These are phyloP conservation scores for Dictyostelium brefeldianum DNA, from an alignment of 78 protist species.

Conservation along the genomic window DNA sequence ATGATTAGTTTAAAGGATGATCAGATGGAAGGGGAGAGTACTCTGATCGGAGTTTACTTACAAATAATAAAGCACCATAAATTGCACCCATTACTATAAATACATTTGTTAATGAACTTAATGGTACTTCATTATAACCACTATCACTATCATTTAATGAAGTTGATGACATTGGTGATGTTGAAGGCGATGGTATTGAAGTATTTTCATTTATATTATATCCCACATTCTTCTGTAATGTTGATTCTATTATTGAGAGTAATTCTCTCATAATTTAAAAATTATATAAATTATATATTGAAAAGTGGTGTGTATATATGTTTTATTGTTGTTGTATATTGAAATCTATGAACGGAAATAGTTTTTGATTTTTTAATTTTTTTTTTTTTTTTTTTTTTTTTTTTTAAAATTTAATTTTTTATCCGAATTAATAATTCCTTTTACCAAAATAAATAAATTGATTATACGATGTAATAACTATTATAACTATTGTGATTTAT, in stretches of 20 bases:
- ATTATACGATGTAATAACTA: too few relatives aligned
- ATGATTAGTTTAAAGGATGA: background rate
- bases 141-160: background rate
- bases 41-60: background rate
- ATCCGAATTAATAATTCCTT: too few relatives aligned
- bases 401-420: too few relatives aligned
- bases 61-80: slow-evolving; percentile 20
- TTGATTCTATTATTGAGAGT: slow-evolving; percentile 10
- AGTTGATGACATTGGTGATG: background rate
- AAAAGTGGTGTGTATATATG: too few relatives aligned
- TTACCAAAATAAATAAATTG: too few relatives aligned
- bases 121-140: background rate
- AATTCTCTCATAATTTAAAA: slow-evolving; percentile 15
- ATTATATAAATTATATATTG: too few relatives aligned
- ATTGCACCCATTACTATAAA: slow-evolving; percentile 14
- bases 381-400: too few relatives aligned
- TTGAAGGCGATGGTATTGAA: background rate
- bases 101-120: background rate
- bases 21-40: too few relatives aligned
- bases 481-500: too few relatives aligned
- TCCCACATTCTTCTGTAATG: background rate
- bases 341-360: too few relatives aligned
- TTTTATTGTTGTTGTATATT: too few relatives aligned
- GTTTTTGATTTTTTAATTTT: too few relatives aligned
- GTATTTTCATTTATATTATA: background rate